These are phyloP conservation scores for Aspergillus haitiensis DNA, from an alignment of 495 filamentous ascomycete species.

Conservation along the genomic window DNA sequence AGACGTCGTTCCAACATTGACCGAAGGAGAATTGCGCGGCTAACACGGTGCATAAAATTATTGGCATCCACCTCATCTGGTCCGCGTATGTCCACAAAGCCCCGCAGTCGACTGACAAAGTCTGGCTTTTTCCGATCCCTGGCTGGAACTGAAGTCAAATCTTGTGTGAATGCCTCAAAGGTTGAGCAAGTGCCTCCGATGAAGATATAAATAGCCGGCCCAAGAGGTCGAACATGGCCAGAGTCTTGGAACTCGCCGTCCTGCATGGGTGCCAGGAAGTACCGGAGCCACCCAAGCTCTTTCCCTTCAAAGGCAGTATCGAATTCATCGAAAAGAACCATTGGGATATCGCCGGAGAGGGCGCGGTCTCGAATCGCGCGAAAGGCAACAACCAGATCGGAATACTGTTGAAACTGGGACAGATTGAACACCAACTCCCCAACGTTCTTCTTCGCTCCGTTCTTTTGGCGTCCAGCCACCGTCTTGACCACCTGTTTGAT, in stretches of 20 bases:
- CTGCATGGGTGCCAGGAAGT: constrained; percentile 16
- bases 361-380: constrained; percentile 1
- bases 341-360: neutral
- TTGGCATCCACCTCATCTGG: neutral
- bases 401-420: constrained; percentile 11
- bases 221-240: constrained; percentile 4
- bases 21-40: neutral
- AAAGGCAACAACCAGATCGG: constrained; percentile 3
- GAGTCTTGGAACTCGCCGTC: constrained; percentile 8
- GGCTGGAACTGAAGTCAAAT: neutral
- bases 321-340: constrained; percentile 16
- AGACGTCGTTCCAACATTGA: neutral
- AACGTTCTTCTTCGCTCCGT: neutral
- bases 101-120: constrained; percentile 15
- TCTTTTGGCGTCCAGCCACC: neutral
- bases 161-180: neutral
- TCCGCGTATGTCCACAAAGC: constrained; percentile 2
- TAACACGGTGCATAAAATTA: neutral
- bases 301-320: constrained; percentile 2
- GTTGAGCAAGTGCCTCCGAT: constrained; percentile 9
- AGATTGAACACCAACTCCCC: constrained; percentile 7
- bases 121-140: constrained; percentile 6
- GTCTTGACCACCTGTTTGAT: constrained; percentile 10
- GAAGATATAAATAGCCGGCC: constrained; percentile 8
- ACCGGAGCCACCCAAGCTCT: constrained; percentile 12